Evolutionary conservation across 2,329 filamentous ascomycete genomes (phyloP), one percentile per base, ranked within the genome.

Genomic region (Trichoderma breve): DNA sequence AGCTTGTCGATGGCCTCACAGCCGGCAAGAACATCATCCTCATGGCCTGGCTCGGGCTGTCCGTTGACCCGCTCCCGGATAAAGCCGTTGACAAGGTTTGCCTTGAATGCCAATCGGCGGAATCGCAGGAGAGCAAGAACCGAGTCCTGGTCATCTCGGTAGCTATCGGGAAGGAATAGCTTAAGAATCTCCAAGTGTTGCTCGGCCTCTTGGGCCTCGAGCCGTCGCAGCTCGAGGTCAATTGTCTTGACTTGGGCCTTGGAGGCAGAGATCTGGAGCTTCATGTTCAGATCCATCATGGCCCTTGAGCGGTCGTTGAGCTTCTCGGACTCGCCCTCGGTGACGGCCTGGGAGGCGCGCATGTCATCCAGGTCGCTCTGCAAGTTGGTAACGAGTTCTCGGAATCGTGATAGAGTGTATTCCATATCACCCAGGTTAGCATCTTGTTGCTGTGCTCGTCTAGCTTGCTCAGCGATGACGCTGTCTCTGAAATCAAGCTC

Each of bases 221-320:
- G 88, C 71, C 92, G 91, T 68, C 92, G 89, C 71, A 98, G 85
- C 80, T 98, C 95, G 34, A 98, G 86, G 75, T 98, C 95, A 74
- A 99, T 97, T 0, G 94, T 94, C 84, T 97, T 98, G 78, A 93
- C 91, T 80, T 97, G 95, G 3, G 95, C 92, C 84, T 97, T 97
- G 53, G 94, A 89, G 12, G 94, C 94, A 14, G 94, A 97, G 71
- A 93, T 89, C 78, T 97, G 95, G 57, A 99, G 87, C 82, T 97
- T 97, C 87, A 95, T 89, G 81, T 98, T 98, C 60, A 99, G 87
- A 78, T 99, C 95, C 89, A 97, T 93, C 92, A 99, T 97, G 69
- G 95, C 94, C 74, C 94, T 90, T 58, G 95, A 97, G 74, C 94
- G 92, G 77, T 89, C 93, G 75, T 91, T 95, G 70, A 98, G 89